Base-by-base conservation (phyloP, 805 yeast genomes). In the Jamesozyma rosinii region DNA sequence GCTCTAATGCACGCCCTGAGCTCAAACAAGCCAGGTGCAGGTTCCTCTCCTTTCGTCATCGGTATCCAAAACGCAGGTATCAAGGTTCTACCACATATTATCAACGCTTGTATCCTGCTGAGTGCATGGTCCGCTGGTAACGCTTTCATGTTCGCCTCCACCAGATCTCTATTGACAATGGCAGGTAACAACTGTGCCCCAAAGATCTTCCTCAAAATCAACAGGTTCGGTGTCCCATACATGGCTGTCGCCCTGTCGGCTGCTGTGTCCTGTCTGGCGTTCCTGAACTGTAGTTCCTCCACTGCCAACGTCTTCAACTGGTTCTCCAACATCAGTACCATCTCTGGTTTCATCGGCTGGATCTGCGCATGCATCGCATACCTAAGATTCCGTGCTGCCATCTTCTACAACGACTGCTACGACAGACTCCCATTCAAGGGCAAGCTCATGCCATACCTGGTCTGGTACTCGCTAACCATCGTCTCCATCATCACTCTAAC, bases 291-390 rank as follows among this genome's bases (percentile, higher is more conserved):
- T 24, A 74, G 81, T 4, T 66, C 74, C 5, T 65, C 74, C 3
- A 66, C 83, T 0, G 59, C 77, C 2, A 50, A 60, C 36, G 85
- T 76, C 5, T 80, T 80, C 62, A 66, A 70, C 20, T 80, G 85
- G 85, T 71, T 80, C 44, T 68, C 81, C 14, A 79, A 79, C 54
- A 74, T 80, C 47, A 71, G 79, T 31, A 79, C 84, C 30, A 73
- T 79, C 41, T 76, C 83, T 3, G 85, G 84, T 11, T 79, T 80
- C 58, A 57, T 79, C 35, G 74, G 81, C 21, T 79, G 86, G 87
- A 59, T 77, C 35, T 65, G 71, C 42, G 70, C 75, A 29, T 59
- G 74, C 33, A 58, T 70, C 32, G 74, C 82, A 9, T 78, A 77
- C 56, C 45, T 77, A 32, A 69, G 84, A 61, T 80, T 76, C 72